Conservation (phyloP, 2,329 filamentous ascomycete genomes). For the Pseudogymnoascus verrucosus region DNA sequence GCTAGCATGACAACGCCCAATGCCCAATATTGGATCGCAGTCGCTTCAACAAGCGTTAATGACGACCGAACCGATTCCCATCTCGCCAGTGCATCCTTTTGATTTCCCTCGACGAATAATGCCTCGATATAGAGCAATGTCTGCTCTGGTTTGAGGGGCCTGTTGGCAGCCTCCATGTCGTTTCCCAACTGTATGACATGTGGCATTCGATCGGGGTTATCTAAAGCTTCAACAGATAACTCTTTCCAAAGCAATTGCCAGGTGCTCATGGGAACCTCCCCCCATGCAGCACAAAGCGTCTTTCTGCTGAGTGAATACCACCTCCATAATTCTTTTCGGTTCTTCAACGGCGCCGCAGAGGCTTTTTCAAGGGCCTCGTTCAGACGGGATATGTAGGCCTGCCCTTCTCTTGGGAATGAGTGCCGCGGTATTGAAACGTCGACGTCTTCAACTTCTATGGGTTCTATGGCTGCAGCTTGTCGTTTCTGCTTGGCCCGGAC, state of each 20-base stretch:
- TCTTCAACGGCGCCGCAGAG: background rate
- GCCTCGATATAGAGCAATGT: constrained; percentile 62
- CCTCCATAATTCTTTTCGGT: constrained; percentile 36
- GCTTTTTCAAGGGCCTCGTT: constrained; percentile 11
- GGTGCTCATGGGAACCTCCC: constrained; percentile 48
- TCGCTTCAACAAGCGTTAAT: constrained; percentile 25
- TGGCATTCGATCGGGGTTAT: constrained; percentile 47
- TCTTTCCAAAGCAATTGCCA: constrained; percentile 62
- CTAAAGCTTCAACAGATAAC: constrained; percentile 43
- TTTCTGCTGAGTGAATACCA: constrained; percentile 43
- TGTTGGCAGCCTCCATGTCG: constrained; percentile 56
- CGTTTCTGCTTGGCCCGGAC: background rate
- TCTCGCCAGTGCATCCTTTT: constrained; percentile 28
- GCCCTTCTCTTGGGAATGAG: constrained; percentile 7
- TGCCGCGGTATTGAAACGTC: constrained; percentile 9
- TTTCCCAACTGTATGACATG: constrained; percentile 55
- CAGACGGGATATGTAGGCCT: constrained; percentile 7
- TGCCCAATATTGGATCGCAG: constrained; percentile 49
- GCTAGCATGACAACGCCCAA: constrained; percentile 60
- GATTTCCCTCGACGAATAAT: constrained; percentile 54
- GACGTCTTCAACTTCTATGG: background rate
- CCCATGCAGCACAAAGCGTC: constrained; percentile 37
- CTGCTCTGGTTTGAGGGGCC: constrained; percentile 47
- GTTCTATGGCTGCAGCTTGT: background rate
- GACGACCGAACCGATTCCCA: constrained; percentile 30